Evolutionary conservation across 805 yeast species (phyloP).

Genomic region (Saturnispora sanitii): DNA sequence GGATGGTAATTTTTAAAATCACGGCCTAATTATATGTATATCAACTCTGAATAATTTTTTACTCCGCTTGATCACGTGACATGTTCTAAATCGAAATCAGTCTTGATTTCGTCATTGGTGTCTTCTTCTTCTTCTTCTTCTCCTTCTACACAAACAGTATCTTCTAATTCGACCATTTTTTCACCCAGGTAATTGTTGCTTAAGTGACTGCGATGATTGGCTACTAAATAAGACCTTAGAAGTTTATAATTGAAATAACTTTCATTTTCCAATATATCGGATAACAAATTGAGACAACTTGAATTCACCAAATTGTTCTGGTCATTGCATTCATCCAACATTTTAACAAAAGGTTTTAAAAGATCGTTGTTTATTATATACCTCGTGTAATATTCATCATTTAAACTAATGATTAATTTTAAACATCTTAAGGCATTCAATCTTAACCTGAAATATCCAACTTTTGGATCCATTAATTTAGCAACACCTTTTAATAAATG

Average conservation of each 20-base stretch:
- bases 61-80: constrained; percentile 3
- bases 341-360: constrained; percentile 37
- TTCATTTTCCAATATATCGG: constrained; percentile 17
- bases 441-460: constrained; percentile 41
- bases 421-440: constrained; percentile 63
- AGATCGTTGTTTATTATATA: constrained; percentile 49
- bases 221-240: constrained; percentile 17
- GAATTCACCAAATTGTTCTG: constrained; percentile 63
- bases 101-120: constrained; percentile 16
- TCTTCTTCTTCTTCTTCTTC: constrained; percentile 24
- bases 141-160: constrained; percentile 16
- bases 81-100: constrained; percentile 9
- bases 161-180: constrained; percentile 1
- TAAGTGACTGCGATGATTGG: constrained; percentile 13
- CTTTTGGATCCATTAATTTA: constrained; percentile 33
- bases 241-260: constrained; percentile 15
- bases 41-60: constrained; percentile 1
- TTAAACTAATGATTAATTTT: constrained; percentile 48
- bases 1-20: no score
- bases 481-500: constrained; percentile 48
- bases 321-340: constrained; percentile 38
- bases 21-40: neutral
- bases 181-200: constrained; percentile 17
- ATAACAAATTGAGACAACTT: constrained; percentile 53
- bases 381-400: constrained; percentile 51